Percentiles rank a stretch among this genome's conserved stretches.
These are phyloP conservation scores for Panellus pusillus DNA, from an alignment of 768 basidiomycete genomes.

Conservation along the genomic window DNA sequence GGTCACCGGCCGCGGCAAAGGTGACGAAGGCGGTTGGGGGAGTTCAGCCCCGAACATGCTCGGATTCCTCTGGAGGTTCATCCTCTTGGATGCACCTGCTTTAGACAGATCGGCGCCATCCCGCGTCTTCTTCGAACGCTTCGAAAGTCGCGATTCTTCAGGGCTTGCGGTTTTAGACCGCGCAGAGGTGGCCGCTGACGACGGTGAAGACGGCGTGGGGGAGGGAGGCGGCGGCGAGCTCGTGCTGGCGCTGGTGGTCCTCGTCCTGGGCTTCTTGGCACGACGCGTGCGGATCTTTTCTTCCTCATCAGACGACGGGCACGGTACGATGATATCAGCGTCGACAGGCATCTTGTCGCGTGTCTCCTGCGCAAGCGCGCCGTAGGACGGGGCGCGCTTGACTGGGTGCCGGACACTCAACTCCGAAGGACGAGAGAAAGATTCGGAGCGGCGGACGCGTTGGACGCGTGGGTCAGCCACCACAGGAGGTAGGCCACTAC, in stretches of 20 bases:
- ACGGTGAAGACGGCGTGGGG: constrained; percentile 19
- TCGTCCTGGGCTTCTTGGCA: constrained; percentile 60
- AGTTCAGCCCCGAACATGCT: constrained; percentile 70
- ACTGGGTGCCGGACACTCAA: constrained; percentile 30
- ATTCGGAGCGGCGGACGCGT: constrained; percentile 51
- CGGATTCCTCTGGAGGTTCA: constrained; percentile 59
- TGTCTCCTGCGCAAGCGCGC: constrained; percentile 36
- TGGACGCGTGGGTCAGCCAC: constrained; percentile 49
- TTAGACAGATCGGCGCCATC: constrained; percentile 7
- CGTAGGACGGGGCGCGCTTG: constrained; percentile 66
- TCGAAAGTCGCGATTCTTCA: neutral
- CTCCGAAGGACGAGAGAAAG: constrained; percentile 36
- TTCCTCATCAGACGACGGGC: constrained; percentile 74
- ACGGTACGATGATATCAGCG: constrained; percentile 36
- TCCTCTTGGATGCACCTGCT: constrained; percentile 31
- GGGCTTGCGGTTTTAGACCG: neutral
- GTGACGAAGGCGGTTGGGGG: constrained; percentile 38
- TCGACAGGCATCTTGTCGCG: constrained; percentile 19
- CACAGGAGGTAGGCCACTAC: constrained; percentile 33
- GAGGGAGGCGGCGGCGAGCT: constrained; percentile 26
- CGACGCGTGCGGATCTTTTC: constrained; percentile 60
- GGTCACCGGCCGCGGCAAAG: constrained; percentile 26
- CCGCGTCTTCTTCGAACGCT: constrained; percentile 13
- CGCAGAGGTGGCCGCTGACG: constrained; percentile 18
- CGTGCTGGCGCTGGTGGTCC: constrained; percentile 20